Conservation (phyloP, 495 filamentous ascomycete species). For the Bombardia bombarda region DNA sequence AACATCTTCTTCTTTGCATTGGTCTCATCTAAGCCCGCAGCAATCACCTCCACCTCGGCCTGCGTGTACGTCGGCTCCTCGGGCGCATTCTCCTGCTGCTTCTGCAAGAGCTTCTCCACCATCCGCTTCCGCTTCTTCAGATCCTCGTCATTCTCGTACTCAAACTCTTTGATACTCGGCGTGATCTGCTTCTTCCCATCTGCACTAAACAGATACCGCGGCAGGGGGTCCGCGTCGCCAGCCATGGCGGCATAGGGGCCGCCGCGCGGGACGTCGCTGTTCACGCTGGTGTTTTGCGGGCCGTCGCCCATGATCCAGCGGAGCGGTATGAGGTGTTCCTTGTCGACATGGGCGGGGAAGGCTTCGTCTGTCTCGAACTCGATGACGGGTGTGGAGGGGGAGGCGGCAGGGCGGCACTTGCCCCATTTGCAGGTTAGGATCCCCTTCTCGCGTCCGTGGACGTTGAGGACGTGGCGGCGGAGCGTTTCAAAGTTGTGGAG, state of each 20-base stretch:
- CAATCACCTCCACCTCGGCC: constrained; percentile 8
- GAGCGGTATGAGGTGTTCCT: constrained; percentile 48
- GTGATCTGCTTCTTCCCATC: constrained; percentile 36
- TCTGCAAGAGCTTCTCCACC: constrained; percentile 21
- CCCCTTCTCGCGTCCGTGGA: constrained; percentile 29
- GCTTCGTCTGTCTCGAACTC: constrained; percentile 22
- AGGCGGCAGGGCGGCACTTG: constrained; percentile 25
- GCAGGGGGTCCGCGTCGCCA: constrained; percentile 20
- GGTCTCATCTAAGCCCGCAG: constrained; percentile 3
- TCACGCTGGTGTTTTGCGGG: constrained; percentile 23
- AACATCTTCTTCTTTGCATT: constrained; percentile 12
- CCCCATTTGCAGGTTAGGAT: constrained; percentile 30
- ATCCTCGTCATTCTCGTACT: constrained; percentile 31
- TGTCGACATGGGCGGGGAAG: constrained; percentile 55
- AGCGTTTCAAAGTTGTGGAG: constrained; percentile 69
- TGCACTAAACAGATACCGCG: constrained; percentile 32
- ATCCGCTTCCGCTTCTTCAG: constrained; percentile 23
- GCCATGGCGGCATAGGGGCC: background rate
- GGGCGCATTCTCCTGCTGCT: constrained; percentile 29
- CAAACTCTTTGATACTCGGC: constrained; percentile 27
- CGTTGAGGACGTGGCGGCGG: constrained; percentile 55
- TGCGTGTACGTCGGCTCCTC: constrained; percentile 31
- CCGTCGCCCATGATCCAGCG: constrained; percentile 64
- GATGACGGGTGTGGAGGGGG: background rate
- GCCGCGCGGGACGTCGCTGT: background rate